Evolutionary conservation across 73 alveolate species (phyloP).

Genomic region (Effrenium voratum): DNA sequence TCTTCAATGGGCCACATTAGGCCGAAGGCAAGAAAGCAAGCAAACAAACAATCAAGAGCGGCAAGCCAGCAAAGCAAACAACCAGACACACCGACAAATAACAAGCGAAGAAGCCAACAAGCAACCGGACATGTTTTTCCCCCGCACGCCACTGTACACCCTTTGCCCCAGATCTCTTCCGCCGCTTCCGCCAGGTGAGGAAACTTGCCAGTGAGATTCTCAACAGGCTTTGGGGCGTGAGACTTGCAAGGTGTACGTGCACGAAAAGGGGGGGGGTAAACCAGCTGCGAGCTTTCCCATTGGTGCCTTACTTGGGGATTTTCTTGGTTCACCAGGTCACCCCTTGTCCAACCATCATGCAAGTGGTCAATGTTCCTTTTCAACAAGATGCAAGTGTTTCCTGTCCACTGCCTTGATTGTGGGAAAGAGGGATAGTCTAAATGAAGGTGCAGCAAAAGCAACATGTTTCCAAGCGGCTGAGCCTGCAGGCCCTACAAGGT

Average conservation of each 20-base stretch:
- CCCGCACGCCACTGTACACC: no score
- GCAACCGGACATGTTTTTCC: no score
- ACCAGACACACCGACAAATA: no score
- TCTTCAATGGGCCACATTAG: no score
- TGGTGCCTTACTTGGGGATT: neutral
- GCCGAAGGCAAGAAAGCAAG: no score
- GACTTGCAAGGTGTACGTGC: neutral
- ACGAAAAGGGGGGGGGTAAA: neutral
- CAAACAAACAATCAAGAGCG: no score
- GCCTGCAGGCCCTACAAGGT: constrained; percentile 84
- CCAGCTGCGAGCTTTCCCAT: no score
- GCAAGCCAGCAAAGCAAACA: no score
- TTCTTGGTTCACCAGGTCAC: neutral
- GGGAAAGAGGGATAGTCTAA: neutral
- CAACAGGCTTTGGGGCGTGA: constrained; percentile 23
- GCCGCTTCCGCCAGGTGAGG: constrained; percentile 89
- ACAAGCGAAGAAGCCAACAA: no score
- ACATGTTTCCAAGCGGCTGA: neutral
- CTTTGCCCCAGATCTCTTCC: no score
- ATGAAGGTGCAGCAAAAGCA: neutral
- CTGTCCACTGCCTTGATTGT: neutral
- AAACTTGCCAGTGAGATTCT: constrained; percentile 87
- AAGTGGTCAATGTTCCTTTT: neutral
- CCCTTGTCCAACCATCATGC: neutral
- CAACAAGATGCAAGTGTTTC: neutral